Base-by-base conservation (phyloP, 2,329 filamentous ascomycete species). In the Nothomitra cinnamomea region DNA sequence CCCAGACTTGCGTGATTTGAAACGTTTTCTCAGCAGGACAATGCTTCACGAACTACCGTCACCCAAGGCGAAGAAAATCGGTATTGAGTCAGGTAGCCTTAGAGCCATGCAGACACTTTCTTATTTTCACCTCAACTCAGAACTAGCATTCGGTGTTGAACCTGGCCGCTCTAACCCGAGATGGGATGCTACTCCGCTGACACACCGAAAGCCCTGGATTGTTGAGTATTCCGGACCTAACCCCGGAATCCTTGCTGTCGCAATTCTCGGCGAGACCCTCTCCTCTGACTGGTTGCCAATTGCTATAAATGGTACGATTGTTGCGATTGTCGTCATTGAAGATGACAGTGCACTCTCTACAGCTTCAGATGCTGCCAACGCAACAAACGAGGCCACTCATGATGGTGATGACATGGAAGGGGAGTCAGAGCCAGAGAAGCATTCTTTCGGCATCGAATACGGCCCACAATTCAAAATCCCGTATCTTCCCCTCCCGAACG, bases 51-150 rank as follows among this genome's bases (percentile, higher is more conserved):
- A 67, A 3, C 67, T 87, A 3, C 75, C 80, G 3, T 81, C 82
- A 1, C 76, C 81, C 59, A 65, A 72, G 7, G 72, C 71, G n/a
- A 75, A 79, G 41, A 70, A 71, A 41, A 71, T 71, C 10, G 10
- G 28, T 10, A 32, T 32, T 10, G 28, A 32, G 1, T 69, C 75
- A 2, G 71, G 81, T 38, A 84, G 80, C 8, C 75, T 86, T 2
- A 71, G 83, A 51, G 74, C 76, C 4, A 87, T 90, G 82, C 83
- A 88, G 59, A 78, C 75, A n/a, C 81, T 87, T 73, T 82, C 84
- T 0, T 90, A 89, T 60, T 87, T 90, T 61, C 86, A 90, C 62
- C 58, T 70, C 8, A 32, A 21, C 19, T 17, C 45, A 49, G 24
- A 22, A n/a, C 6, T 35, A 35, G 22, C n/a, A 5, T 2, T 17